Evolutionary conservation across 2,329 filamentous ascomycete species (phyloP).

Genomic region (Cercospora sojina): DNA sequence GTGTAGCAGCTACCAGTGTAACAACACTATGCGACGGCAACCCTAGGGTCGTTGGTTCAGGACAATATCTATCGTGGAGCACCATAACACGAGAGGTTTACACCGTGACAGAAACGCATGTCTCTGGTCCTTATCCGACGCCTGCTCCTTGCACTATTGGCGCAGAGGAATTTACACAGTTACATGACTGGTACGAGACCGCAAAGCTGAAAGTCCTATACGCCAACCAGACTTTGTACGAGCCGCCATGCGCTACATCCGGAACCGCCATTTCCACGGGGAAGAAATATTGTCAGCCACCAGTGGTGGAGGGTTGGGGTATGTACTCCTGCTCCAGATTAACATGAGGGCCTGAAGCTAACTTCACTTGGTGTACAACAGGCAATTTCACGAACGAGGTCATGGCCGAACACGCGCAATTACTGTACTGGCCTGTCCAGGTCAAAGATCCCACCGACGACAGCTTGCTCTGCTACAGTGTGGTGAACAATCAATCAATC

Average conservation of each 20-base stretch:
- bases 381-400: conserved; percentile 14
- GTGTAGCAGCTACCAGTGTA: conserved; percentile 7
- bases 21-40: conserved; percentile 30
- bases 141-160: conserved; percentile 22
- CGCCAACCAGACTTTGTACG: not conserved
- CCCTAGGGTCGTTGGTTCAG: conserved; percentile 24
- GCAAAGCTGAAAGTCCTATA: conserved; percentile 5
- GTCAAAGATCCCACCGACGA: not conserved
- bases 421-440: conserved; percentile 31
- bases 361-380: not conserved
- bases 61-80: conserved; percentile 2
- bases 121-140: conserved; percentile 15
- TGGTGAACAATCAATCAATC: too few species aligned
- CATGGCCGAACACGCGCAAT: conserved; percentile 15
- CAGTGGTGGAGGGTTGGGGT: not conserved
- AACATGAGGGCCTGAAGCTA: not conserved
- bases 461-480: not conserved
- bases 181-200: conserved; percentile 15
- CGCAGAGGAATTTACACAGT: conserved; percentile 12
- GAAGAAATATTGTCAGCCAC: not conserved
- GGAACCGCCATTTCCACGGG: conserved; percentile 14
- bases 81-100: conserved; percentile 5
- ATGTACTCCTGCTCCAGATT: not conserved
- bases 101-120: conserved; percentile 11
- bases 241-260: conserved; percentile 20